Evolutionary conservation across 352 stramenopile species (phyloP).

Genomic region (Aphanomyces stellatus): DNA sequence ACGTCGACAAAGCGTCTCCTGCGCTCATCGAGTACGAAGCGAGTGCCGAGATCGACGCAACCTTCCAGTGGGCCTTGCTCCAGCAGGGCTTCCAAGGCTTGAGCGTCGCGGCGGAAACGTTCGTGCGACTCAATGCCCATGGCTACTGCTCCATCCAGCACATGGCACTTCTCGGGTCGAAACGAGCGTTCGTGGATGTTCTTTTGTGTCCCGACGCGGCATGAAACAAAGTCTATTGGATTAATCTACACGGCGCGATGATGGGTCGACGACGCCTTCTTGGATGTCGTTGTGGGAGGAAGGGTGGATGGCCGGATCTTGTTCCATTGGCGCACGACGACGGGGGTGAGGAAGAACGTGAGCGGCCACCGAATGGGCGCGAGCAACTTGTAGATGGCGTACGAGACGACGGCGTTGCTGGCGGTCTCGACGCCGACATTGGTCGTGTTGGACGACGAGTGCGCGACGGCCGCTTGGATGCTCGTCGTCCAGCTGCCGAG

Average conservation of each 20-base stretch:
- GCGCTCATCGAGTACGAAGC: conserved; percentile 72
- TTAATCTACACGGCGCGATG: conserved; percentile 76
- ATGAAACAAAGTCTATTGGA: conserved; percentile 53
- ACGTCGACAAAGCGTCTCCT: conserved; percentile 51
- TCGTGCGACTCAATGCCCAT: conserved; percentile 69
- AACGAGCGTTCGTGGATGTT: conserved; percentile 74
- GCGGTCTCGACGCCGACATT: not conserved
- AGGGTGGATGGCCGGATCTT: not conserved
- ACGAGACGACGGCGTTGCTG: conserved; percentile 62
- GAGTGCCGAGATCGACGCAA: conserved; percentile 32
- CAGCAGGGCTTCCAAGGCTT: conserved; percentile 78
- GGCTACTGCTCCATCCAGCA: conserved; percentile 78
- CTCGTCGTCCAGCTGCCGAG: conserved; percentile 35
- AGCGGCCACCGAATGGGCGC: conserved; percentile 69
- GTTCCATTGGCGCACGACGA: conserved; percentile 43
- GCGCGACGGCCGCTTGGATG: conserved; percentile 25
- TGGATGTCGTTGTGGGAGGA: conserved; percentile 27
- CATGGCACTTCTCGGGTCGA: conserved; percentile 59
- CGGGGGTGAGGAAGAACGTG: conserved; percentile 67
- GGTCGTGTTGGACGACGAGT: conserved; percentile 57
- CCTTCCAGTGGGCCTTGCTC: conserved; percentile 73
- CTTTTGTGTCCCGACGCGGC: conserved; percentile 73
- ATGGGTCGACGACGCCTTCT: no score
- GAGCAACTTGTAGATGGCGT: conserved; percentile 74
- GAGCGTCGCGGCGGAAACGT: conserved; percentile 65